Evolutionary conservation across 148 eudicot genomes (phyloP), one percentile per base, ranked within the genome.

Genomic region (Persicaria tinctoria): DNA sequence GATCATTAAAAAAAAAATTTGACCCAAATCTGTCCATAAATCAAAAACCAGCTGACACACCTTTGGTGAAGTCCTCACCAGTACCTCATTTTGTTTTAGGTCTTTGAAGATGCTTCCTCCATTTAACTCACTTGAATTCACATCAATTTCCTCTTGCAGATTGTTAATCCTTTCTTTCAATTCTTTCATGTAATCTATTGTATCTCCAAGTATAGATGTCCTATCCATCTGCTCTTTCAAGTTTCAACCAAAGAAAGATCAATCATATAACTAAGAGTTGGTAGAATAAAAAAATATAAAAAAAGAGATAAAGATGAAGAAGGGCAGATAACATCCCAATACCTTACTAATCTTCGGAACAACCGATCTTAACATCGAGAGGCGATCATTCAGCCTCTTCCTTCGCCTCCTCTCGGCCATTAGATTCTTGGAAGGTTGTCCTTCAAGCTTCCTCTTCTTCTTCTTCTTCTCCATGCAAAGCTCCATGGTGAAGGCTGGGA

Each of bases 101-200:
- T 86, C 89, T 66, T 87, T 80, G 72, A 88, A 85, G 6, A 70
- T 32, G 48, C 83, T 77, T 32, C 41, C 41, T 32, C 41, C 41
- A 32, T 32, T 32, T 51, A 80, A 53, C 12, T 82, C 81, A 81
- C 80, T 79, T 70, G 89, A 72, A 70, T 80, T 83, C 68, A 72
- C 50, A 60, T 79, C 80, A 53, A 53, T 77, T 76, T 84, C 88
- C 71, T 86, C 85, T 79, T 88, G 90, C 79, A 88, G 73, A 46
- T 44, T 81, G 73, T 85, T 85, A 73, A 91, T 87, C 66, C 79
- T 89, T 73, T 86, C 85, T 12, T 83, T 46, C 6, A 91, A 78
- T 84, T 91, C 97, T 72, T 87, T 91, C 89, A 89, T 84, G 79
- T 91, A 89, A 55, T 89, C 97, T 79, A 91, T 91, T 5, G 97